Conservation (phyloP, 805 yeast genomes). For the Suhomyces prunicola region DNA sequence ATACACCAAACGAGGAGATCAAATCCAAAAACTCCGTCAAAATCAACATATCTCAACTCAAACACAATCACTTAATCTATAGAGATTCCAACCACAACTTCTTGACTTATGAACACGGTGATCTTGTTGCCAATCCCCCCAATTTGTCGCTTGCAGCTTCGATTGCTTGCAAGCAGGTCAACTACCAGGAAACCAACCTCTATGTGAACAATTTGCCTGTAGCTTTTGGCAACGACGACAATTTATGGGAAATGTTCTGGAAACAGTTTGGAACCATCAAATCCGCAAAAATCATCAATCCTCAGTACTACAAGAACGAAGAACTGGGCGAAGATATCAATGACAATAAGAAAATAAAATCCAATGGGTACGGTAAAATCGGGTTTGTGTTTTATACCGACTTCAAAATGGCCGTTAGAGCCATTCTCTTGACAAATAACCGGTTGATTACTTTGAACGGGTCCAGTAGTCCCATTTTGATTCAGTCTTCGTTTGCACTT, state of each 20-base stretch:
- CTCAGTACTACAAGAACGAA: slow-evolving; percentile 30
- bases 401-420: slow-evolving; percentile 57
- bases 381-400: slow-evolving; percentile 67
- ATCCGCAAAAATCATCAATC: slow-evolving; percentile 42
- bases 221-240: slow-evolving; percentile 52
- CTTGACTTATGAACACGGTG: background rate
- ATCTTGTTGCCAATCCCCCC: background rate
- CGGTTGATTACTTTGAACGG: slow-evolving; percentile 7
- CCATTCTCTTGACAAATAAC: slow-evolving; percentile 56
- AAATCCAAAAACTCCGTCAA: slow-evolving; percentile 11
- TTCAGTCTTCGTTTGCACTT: slow-evolving; percentile 41
- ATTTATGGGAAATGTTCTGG: slow-evolving; percentile 39
- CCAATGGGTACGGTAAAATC: slow-evolving; percentile 9
- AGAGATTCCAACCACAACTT: slow-evolving; percentile 1
- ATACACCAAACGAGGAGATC: background rate
- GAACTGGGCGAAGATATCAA: slow-evolving; percentile 7
- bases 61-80: slow-evolving; percentile 30
- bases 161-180: slow-evolving; percentile 21
- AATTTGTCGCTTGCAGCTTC: slow-evolving; percentile 1
- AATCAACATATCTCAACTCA: slow-evolving; percentile 35
- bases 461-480: slow-evolving; percentile 18
- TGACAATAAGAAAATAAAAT: slow-evolving; percentile 3
- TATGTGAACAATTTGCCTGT: slow-evolving; percentile 65
- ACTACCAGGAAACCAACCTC: slow-evolving; percentile 65
- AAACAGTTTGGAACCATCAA: slow-evolving; percentile 36